Base-by-base conservation (phyloP, 176 grass and related monocot genomes). In the Oryza glumipatula region DNA sequence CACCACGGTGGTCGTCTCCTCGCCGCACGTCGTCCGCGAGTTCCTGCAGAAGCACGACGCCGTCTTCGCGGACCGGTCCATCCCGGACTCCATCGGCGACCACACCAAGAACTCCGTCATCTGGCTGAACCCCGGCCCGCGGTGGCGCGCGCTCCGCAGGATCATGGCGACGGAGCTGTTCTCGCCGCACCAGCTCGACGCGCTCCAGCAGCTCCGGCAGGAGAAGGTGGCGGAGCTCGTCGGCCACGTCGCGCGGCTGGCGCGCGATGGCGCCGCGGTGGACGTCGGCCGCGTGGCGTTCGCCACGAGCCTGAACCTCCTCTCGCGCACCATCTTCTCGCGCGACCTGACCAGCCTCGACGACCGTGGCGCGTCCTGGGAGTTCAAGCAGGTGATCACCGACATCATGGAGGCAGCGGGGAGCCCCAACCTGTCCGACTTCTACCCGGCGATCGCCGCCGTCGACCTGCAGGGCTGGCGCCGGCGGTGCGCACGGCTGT, bases 321-420 rank as follows among this genome's bases (percentile, higher is more conserved):
- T 94, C 6, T 88, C 92, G 12, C 9, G 68, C 43, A 89, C 83
- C 1, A 67, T 91, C 68, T 94, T 94, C 89, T 94, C 92, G 0
- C 4, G 5, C 5, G 89, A 94, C 77, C 51, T 90, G 2, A 36
- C 81, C 0, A 32, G 4, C 49, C 78, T 89, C 36, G 22, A 86
- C 41, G 46, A 91, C 91, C 32, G 3, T 0, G 23, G 8, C 23
- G 23, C 4, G 43, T 85, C 86, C 4, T 68, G 73, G 33, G 86
- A 77, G 56, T 89, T 93, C 51, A 77, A 83, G 26, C 33, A 79
- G 0, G 21, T 64, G 8, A 68, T 91, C 32, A 36, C 49, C 3
- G 77, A 26, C 5, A 80, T 91, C 61, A 84, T 91, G 88, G 85
- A 70, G 39, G 2, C 11, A 2, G 81, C 2, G 1, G 91, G 81